phyloP scores from a whole-genome alignment of 768 basidiomycete species.

The Boletus rubescentipes region DNA sequence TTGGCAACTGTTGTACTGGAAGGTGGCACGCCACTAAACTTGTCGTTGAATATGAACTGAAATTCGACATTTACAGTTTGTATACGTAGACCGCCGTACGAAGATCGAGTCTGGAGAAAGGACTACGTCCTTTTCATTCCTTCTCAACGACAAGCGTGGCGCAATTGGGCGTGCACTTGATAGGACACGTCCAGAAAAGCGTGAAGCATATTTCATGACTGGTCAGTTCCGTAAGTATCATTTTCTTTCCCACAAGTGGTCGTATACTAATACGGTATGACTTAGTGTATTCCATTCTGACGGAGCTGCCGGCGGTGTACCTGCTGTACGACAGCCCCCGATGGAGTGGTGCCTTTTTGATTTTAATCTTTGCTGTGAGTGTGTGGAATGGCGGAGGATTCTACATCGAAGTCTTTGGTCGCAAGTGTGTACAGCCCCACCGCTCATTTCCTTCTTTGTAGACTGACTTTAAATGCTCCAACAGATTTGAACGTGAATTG shows the following conservation, averaged over 20 bases:
- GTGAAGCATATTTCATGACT: slow-evolving; percentile 74
- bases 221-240: slow-evolving; percentile 73
- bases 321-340: slow-evolving; percentile 76
- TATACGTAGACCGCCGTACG: slow-evolving; percentile 80
- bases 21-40: slow-evolving; percentile 42
- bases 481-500: slow-evolving; percentile 88
- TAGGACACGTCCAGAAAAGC: slow-evolving; percentile 55
- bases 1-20: slow-evolving; percentile 96
- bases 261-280: slow-evolving; percentile 4
- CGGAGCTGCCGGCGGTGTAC: slow-evolving; percentile 83
- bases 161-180: slow-evolving; percentile 73
- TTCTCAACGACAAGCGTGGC: slow-evolving; percentile 86
- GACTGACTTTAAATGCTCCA: slow-evolving; percentile 6
- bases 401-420: slow-evolving; percentile 95
- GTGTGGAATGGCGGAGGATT: slow-evolving; percentile 97
- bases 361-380: slow-evolving; percentile 79
- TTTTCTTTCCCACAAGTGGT: not conserved
- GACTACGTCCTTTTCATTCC: slow-evolving; percentile 84
- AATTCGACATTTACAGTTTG: slow-evolving; percentile 49
- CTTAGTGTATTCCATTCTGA: slow-evolving; percentile 79
- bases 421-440: slow-evolving; percentile 66
- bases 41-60: not conserved
- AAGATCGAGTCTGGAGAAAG: slow-evolving; percentile 93
- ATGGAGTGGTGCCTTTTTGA: slow-evolving; percentile 76
- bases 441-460: not conserved